Evolutionary conservation across 2,329 filamentous ascomycete genomes (phyloP).

Genomic region (Monosporascus sp.): DNA sequence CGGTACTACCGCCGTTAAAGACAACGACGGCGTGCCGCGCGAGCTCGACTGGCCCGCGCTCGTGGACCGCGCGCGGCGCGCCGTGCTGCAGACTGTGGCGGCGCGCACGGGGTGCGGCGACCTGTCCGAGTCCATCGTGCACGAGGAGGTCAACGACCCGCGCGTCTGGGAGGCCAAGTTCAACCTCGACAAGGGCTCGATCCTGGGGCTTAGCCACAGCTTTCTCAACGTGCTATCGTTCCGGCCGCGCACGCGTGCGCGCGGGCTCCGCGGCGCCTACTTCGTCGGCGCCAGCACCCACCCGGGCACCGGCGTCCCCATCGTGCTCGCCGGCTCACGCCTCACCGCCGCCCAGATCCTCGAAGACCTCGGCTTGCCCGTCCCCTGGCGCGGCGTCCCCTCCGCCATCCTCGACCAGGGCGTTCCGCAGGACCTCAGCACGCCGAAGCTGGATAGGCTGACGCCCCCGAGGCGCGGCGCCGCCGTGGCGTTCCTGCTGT

Average conservation of each 20-base stretch:
- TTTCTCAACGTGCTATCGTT: constrained; percentile 71
- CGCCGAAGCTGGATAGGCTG: constrained; percentile 6
- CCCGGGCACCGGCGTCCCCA: constrained; percentile 71
- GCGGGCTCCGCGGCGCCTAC: constrained; percentile 48
- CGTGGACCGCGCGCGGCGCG: constrained; percentile 51
- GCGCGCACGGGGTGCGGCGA: constrained; percentile 53
- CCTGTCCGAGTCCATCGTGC: constrained; percentile 40
- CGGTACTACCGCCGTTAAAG: constrained; percentile 1
- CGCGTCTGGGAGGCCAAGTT: constrained; percentile 60
- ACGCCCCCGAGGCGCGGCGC: neutral
- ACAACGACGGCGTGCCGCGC: constrained; percentile 27
- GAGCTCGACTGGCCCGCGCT: constrained; percentile 58
- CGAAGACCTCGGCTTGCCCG: constrained; percentile 23
- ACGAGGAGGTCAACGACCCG: constrained; percentile 64
- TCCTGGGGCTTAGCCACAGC: constrained; percentile 64
- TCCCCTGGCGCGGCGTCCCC: constrained; percentile 24
- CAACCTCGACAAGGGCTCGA: constrained; percentile 71
- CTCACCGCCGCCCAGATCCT: constrained; percentile 45
- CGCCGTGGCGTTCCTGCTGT: neutral
- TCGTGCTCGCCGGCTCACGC: constrained; percentile 64
- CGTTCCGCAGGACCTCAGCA: constrained; percentile 12
- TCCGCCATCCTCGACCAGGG: constrained; percentile 14
- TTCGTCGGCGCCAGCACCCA: constrained; percentile 74
- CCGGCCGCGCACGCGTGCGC: constrained; percentile 53
- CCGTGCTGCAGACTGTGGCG: constrained; percentile 56